A percentile compares a stretch with the other conserved stretches of the same genome.
Conservation (phyloP, 179 eudicot species). For the Carnegiea gigantea region DNA sequence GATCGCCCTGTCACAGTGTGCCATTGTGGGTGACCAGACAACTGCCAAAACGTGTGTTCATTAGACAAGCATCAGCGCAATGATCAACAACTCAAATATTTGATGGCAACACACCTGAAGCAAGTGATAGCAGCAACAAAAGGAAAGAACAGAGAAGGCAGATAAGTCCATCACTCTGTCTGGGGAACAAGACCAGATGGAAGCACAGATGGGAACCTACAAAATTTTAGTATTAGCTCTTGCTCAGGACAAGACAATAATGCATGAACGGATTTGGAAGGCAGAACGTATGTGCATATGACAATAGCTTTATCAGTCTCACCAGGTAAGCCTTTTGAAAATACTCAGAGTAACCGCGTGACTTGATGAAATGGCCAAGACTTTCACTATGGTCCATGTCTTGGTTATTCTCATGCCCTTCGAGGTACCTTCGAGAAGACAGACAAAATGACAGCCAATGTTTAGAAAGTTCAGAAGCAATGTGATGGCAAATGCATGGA, state of each 20-base stretch:
- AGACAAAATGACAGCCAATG: neutral
- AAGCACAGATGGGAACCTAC: slow-evolving; percentile 36
- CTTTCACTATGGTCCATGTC: slow-evolving; percentile 68
- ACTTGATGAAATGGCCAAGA: slow-evolving; percentile 64
- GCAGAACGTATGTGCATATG: too few species aligned
- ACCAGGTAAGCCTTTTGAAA: slow-evolving; percentile 92
- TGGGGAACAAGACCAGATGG: too few species aligned
- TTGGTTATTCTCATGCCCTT: slow-evolving; percentile 64
- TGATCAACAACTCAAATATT: slow-evolving; percentile 49
- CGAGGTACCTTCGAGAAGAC: slow-evolving; percentile 55
- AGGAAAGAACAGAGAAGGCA: too few species aligned
- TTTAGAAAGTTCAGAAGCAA: neutral
- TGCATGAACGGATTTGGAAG: neutral
- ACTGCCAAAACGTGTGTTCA: slow-evolving; percentile 32
- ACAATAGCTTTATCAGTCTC: slow-evolving; percentile 27
- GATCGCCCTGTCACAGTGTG: slow-evolving; percentile 85
- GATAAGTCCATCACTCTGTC: too few species aligned
- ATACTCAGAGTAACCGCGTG: slow-evolving; percentile 79
- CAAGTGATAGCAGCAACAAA: too few species aligned
- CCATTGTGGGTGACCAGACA: slow-evolving; percentile 95
- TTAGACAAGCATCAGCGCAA: slow-evolving; percentile 65
- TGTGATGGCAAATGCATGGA: neutral
- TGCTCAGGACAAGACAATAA: neutral
- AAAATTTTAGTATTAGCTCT: neutral
- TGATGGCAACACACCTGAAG: too few species aligned